Evolutionary conservation across 495 filamentous ascomycete genomes (phyloP).

Genomic region (Halenospora varia): DNA sequence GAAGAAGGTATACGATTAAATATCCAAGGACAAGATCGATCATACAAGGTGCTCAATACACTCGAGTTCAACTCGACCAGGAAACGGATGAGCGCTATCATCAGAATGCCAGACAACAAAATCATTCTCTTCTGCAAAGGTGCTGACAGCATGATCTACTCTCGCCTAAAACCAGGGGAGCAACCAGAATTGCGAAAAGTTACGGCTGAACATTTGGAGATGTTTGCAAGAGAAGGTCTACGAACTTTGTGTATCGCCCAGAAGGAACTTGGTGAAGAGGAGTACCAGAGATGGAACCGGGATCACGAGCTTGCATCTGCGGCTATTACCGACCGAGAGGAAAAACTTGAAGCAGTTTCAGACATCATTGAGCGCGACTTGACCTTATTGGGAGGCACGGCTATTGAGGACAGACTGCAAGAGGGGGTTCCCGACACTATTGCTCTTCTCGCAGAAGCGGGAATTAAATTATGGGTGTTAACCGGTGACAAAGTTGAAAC

Average conservation of each 20-base stretch:
- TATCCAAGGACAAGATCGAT: constrained; percentile 76
- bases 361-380: constrained; percentile 89
- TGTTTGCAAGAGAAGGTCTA: constrained; percentile 93
- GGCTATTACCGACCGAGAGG: constrained; percentile 81
- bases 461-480: constrained; percentile 99
- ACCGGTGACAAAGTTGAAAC: constrained; percentile 99
- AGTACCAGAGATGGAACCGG: constrained; percentile 81
- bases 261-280: constrained; percentile 72
- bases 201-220: constrained; percentile 92
- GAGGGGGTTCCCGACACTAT: constrained; percentile 98
- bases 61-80: constrained; percentile 96
- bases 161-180: constrained; percentile 77
- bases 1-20: constrained; percentile 79
- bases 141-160: constrained; percentile 96
- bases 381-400: constrained; percentile 88
- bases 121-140: constrained; percentile 97
- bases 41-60: constrained; percentile 87
- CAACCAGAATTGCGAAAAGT: constrained; percentile 76
- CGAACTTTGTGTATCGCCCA: constrained; percentile 96
- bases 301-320: constrained; percentile 85
- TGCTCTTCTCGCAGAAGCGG: constrained; percentile 83
- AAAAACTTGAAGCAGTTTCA: constrained; percentile 86
- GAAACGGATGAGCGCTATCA: constrained; percentile 98
- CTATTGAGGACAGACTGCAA: constrained; percentile 96
- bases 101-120: constrained; percentile 89